Percentiles rank a stretch among this genome's conserved stretches.
These are phyloP conservation scores for Durotheca rogersii DNA, from an alignment of 495 filamentous ascomycete species.

Conservation along the genomic window DNA sequence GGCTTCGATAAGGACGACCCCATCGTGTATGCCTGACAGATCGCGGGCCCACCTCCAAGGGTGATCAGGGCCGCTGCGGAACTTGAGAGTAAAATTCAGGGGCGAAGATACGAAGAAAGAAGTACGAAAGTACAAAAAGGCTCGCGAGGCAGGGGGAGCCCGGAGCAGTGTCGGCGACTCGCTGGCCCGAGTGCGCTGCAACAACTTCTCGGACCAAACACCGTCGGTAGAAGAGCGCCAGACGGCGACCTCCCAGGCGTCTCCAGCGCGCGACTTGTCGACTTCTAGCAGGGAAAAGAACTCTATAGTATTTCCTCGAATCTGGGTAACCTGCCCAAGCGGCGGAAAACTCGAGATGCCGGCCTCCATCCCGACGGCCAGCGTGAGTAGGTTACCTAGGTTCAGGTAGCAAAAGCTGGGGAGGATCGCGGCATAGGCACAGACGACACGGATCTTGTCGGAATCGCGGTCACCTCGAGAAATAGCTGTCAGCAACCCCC, in stretches of 20 bases:
- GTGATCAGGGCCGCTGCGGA: constrained; percentile 54
- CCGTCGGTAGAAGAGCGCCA: constrained; percentile 66
- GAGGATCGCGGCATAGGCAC: constrained; percentile 19
- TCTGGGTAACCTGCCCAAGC: constrained; percentile 65
- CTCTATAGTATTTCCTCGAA: constrained; percentile 50
- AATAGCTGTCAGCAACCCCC: constrained; percentile 6
- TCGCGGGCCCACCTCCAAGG: constrained; percentile 78
- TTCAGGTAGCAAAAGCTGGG: no score
- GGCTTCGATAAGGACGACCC: constrained; percentile 57
- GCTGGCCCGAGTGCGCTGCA: constrained; percentile 43
- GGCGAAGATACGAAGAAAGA: constrained; percentile 44
- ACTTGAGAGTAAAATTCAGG: constrained; percentile 74
- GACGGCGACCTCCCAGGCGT: constrained; percentile 69
- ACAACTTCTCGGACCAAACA: constrained; percentile 51
- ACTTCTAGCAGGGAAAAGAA: constrained; percentile 76
- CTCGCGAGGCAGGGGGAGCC: constrained; percentile 29
- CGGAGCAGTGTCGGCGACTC: constrained; percentile 42
- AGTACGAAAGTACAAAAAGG: constrained; percentile 48
- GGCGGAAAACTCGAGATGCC: constrained; percentile 59
- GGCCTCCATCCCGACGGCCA: constrained; percentile 24
- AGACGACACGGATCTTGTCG: constrained; percentile 24
- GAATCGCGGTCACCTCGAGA: constrained; percentile 13
- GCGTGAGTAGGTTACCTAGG: no score
- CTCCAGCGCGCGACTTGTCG: constrained; percentile 52
- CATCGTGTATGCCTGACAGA: constrained; percentile 59